Evolutionary conservation across 1,139 yeast species (phyloP), one percentile per base, ranked within the genome.

Genomic region (Suhomyces kunorum): DNA sequence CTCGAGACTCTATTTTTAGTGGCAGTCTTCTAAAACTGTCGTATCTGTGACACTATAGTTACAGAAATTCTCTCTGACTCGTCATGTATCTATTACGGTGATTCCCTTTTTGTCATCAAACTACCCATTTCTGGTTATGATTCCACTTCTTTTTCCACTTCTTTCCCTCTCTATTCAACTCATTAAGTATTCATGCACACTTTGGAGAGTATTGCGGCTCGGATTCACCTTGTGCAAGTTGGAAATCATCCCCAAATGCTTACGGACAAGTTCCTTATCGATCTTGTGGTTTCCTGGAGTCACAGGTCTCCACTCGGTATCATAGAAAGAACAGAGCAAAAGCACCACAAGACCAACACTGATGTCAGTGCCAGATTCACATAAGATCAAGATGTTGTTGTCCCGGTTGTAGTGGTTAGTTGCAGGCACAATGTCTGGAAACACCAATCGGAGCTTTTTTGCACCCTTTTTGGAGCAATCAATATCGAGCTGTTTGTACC

Each of bases 161-260:
- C n/a, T n/a, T n/a, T n/a, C n/a, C n/a, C n/a, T 25, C 27, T 24
- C 28, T 8, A 27, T 23, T 23, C n/a, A 22, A 23, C 40, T 38
- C 40, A 63, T 61, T 34, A 78, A 47, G 47, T 54, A 73, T 9
- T 76, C 60, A 48, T 81, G 81, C 4, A 82, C 73, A 42, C 84
- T 76, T 49, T 85, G 92, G 29, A 87, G 63, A 0, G 94, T 83
- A 19, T 86, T 80, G 39, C 96, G 66, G 44, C 90, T 81, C 0
- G 96, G 95, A 46, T 87, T 86, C 7, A 78, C 78, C 33, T 72
- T 75, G 16, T 71, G 60, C 3, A 63, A 51, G 4, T 68, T 62
- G 17, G 74, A 68, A 5, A 87, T 53, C 39, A 61, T 59, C 2
- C 81, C 76, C 32, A 87, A 61, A 43, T 84, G 82, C 47, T 72